Evolutionary conservation across 441 rosid genomes (phyloP).

Genomic region (Populus hybrid): DNA sequence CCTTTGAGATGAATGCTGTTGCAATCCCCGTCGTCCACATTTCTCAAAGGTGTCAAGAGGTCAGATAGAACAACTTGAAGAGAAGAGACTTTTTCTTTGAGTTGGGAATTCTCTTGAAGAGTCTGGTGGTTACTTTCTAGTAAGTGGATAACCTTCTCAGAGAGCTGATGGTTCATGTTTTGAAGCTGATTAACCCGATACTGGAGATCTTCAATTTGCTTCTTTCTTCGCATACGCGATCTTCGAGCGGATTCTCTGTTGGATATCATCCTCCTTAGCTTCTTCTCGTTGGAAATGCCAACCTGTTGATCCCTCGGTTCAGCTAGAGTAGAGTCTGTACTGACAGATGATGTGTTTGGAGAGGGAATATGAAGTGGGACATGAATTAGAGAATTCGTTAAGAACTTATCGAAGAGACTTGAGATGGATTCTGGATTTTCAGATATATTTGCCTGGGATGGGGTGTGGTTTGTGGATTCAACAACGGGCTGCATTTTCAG

Average conservation of each 20-base stretch:
- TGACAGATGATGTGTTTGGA: conserved; percentile 29
- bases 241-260: conserved; percentile 80
- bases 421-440: conserved; percentile 34
- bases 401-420: conserved; percentile 27
- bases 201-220: conserved; percentile 71
- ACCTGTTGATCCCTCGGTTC: conserved; percentile 26
- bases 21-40: conserved; percentile 28
- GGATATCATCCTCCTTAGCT: conserved; percentile 62
- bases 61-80: conserved; percentile 55
- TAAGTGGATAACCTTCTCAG: conserved; percentile 61
- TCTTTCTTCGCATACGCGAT: conserved; percentile 74
- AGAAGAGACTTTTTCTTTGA: conserved; percentile 62
- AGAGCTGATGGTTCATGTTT: conserved; percentile 52
- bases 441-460: conserved; percentile 23
- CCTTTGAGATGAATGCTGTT: conserved; percentile 24
- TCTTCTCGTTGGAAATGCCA: conserved; percentile 40
- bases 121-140: conserved; percentile 65
- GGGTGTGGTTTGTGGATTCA: conserved; percentile 16
- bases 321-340: conserved; percentile 24
- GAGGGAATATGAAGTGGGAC: conserved; percentile 36
- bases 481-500: conserved; percentile 13
- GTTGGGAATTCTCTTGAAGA: conserved; percentile 65
- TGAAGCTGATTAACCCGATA: conserved; percentile 60
- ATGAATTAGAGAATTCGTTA: conserved; percentile 32
- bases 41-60: conserved; percentile 43